Evolutionary conservation across 192 early-diverging fungal genomes (phyloP).

Genomic region (Coemansia sp.): DNA sequence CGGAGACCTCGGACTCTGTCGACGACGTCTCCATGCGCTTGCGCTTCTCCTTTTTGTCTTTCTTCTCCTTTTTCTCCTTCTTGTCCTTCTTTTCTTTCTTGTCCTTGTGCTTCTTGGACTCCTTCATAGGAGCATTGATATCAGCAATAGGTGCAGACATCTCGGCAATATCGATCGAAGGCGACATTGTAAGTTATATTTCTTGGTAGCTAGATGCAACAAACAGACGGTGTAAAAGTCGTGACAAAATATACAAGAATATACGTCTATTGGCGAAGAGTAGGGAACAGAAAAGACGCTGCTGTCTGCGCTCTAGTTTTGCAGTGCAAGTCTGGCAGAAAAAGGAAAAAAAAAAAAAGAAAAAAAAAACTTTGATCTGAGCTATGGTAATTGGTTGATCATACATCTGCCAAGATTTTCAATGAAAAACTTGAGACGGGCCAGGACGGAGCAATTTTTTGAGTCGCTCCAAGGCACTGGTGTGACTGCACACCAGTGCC

Average conservation of each 20-base stretch:
- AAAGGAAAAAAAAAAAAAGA: not conserved
- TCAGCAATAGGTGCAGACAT: constrained; percentile 17
- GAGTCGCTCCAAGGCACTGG: not conserved
- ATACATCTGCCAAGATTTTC: not conserved
- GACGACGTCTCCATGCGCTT: constrained; percentile 47
- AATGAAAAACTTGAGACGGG: not conserved
- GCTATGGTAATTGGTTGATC: not conserved
- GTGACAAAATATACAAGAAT: constrained; percentile 11
- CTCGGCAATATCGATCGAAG: constrained; percentile 30
- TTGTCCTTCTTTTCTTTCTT: constrained; percentile 46
- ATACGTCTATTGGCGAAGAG: constrained; percentile 9
- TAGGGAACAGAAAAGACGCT: not conserved
- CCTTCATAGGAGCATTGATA: constrained; percentile 9
- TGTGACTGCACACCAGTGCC: too few relatives aligned
- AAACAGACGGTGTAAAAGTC: not conserved
- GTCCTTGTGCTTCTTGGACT: constrained; percentile 43
- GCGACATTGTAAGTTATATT: constrained; percentile 19
- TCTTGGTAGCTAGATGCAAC: constrained; percentile 6
- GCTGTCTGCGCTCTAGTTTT: not conserved
- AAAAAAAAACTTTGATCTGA: constrained; percentile 3
- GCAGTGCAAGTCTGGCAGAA: not conserved
- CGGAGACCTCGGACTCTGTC: constrained; percentile 27
- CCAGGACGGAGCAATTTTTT: too few relatives aligned
- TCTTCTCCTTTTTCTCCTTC: constrained; percentile 54
- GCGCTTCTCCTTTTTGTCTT: constrained; percentile 53